Evolutionary conservation across 306 rosid species (phyloP), one percentile per base, ranked within the genome.

Genomic region (Sicyos edulis): DNA sequence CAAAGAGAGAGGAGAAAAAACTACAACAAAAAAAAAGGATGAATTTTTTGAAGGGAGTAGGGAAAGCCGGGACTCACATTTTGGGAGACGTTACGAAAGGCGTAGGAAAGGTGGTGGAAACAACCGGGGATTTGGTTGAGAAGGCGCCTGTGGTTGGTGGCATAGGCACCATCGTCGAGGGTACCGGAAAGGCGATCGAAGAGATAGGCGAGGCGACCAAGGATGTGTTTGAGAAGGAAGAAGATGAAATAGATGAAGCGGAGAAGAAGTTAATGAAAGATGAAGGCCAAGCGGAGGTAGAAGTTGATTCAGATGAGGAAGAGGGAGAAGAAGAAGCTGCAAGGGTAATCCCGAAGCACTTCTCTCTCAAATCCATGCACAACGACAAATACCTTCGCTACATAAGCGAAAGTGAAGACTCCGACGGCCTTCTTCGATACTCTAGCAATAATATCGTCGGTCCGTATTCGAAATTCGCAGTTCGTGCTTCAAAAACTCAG

Each of bases 321-420:
- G 29, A 26, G 10, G 65, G 29, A 1, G 67, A 13, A 1, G 67
- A 53, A 29, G 56, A 19, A 62, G 32, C 15, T 4, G 37, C 15
- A 50, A 71, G 16, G 54, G 2, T 42, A 10, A 15, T 77, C 34
- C 77, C 80, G 2, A 62, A 29, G 64, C 17, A 71, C 22, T 11
- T 77, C 37, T 70, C 54, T 9, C 49, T 77, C 40, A 74, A 74
- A 74, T 79, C 78, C 10, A 32, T 21, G 7, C 2, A 19, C 49
- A 65, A 45, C 13, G 14, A 40, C 13, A 78, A 68, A 51, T 79
- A 67, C 59, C 34, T 79, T 45, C 24, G 74, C 13, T 77, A 51
- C 65, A 63, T 6, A 22, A 59, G 72, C 3, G 74, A 73, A 45
- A 53, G 21, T 3, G 67, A 14, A 12, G 24, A 57, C 8, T 3